These are phyloP conservation scores for Kwoniella mangroviensis DNA, from an alignment of 768 basidiomycete genomes.

Conservation along the genomic window DNA sequence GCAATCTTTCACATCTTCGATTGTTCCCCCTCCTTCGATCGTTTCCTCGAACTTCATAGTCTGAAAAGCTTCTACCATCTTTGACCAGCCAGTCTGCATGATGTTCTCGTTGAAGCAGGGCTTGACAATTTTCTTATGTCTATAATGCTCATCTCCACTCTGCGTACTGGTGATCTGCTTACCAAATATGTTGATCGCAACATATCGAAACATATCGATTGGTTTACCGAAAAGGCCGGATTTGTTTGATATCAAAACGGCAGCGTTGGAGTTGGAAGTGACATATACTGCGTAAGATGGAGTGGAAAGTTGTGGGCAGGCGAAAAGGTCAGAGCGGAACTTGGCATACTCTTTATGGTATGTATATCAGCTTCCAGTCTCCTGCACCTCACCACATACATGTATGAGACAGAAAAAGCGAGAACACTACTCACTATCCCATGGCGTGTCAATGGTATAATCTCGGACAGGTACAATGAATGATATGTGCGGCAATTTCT, in stretches of 20 bases:
- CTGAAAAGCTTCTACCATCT: background rate
- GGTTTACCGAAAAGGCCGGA: slow-evolving; percentile 26
- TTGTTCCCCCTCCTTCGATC: background rate
- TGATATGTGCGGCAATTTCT: slow-evolving; percentile 30
- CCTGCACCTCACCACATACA: background rate
- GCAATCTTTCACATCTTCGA: background rate
- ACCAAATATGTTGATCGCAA: slow-evolving; percentile 32
- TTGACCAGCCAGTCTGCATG: background rate
- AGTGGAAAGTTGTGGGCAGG: slow-evolving; percentile 25
- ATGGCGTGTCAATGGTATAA: slow-evolving; percentile 31
- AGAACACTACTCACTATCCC: slow-evolving; percentile 28
- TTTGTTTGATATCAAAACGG: background rate
- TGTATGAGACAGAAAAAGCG: background rate
- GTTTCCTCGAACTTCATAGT: background rate
- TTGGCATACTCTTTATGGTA: slow-evolving; percentile 27
- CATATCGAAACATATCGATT: slow-evolving; percentile 19
- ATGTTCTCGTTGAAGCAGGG: slow-evolving; percentile 26
- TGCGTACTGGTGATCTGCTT: slow-evolving; percentile 3
- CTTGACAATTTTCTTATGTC: slow-evolving; percentile 32
- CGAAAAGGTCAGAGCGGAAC: slow-evolving; percentile 34
- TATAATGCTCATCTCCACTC: slow-evolving; percentile 28
- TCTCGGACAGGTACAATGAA: slow-evolving; percentile 23
- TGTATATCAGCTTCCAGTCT: background rate
- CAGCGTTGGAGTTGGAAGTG: slow-evolving; percentile 18
- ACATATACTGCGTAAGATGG: slow-evolving; percentile 30